Evolutionary conservation across 495 filamentous ascomycete genomes (phyloP), one percentile per base, ranked within the genome.

Genomic region (Cudoniella acicularis): DNA sequence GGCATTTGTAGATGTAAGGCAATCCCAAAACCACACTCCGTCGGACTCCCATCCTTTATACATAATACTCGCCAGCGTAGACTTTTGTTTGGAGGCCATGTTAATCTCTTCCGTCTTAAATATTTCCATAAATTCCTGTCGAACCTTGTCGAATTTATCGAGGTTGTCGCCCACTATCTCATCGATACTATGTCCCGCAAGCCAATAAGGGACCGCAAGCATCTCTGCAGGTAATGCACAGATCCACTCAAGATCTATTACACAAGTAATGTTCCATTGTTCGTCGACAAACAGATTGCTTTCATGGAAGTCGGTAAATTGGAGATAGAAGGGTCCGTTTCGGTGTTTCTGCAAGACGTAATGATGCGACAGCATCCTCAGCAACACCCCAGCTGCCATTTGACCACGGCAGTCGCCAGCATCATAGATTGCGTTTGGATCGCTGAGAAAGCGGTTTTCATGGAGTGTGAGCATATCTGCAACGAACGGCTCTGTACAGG

Each of bases 231-330:
- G 72, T 10, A 49, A 59, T 52, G 71, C 63, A 57, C 72, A 75
- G 1, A 71, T 67, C 72, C 70, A 76, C 59, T 75, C 72, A 24
- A 72, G 64, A 49, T 76, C 71, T 1, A 76, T 52, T 4, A 73
- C 30, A 27, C 51, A 70, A 9, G 36, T 71, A 47, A 73, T 69
- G 59, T 73, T 50, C 69, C 63, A 72, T 17, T 75, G 16, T 18
- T 62, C 45, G 54, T 74, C 70, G n/a, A 74, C 69, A 54, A 71
- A 69, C 24, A 63, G 54, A 51, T 73, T 75, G 53, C 64, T 70
- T 55, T 49, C 61, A 53, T 73, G 62, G 48, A 73, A 36, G 54
- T 64, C 61, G 36, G n/a, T n/a, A n/a, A n/a, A n/a, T n/a, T n/a
- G n/a, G n/a, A n/a, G n/a, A n/a, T n/a, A n/a, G n/a, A n/a, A 64